phyloP scores from a whole-genome alignment of 2,329 filamentous ascomycete genomes.

The Neophaeococcomyces aloes region DNA sequence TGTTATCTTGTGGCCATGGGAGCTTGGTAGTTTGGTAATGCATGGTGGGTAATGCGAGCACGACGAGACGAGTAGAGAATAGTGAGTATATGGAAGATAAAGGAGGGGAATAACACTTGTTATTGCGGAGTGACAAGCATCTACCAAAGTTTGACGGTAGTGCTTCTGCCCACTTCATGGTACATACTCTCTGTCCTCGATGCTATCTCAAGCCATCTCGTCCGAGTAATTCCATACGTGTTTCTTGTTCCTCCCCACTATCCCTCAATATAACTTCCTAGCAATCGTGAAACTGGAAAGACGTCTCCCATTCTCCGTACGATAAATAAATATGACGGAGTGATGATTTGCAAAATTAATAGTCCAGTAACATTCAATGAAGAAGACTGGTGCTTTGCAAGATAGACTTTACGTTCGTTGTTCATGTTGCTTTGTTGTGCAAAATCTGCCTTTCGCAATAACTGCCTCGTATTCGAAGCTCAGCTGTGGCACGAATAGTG shows the following conservation, averaged over 20 bases:
- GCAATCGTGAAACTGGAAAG: no score
- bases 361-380: slow-evolving; percentile 22
- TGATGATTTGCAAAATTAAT: slow-evolving; percentile 13
- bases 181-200: slow-evolving; percentile 18
- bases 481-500: slow-evolving; percentile 4
- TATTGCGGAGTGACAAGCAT: no score
- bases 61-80: no score
- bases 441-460: slow-evolving; percentile 8
- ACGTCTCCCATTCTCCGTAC: slow-evolving; percentile 14
- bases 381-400: slow-evolving; percentile 19
- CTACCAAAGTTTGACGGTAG: no score
- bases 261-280: no score
- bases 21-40: no score
- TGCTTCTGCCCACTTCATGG: no score
- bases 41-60: no score
- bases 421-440: not conserved
- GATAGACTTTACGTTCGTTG: slow-evolving; percentile 5
- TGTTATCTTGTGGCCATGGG: no score
- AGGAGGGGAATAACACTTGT: no score
- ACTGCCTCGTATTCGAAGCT: slow-evolving; percentile 3
- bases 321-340: slow-evolving; percentile 24
- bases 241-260: slow-evolving; percentile 8
- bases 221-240: not conserved
- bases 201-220: slow-evolving; percentile 21
- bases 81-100: no score